Evolutionary conservation across 176 grass and related monocot genomes (phyloP), one percentile per base, ranked within the genome.

Genomic region (Carex myosuroides): DNA sequence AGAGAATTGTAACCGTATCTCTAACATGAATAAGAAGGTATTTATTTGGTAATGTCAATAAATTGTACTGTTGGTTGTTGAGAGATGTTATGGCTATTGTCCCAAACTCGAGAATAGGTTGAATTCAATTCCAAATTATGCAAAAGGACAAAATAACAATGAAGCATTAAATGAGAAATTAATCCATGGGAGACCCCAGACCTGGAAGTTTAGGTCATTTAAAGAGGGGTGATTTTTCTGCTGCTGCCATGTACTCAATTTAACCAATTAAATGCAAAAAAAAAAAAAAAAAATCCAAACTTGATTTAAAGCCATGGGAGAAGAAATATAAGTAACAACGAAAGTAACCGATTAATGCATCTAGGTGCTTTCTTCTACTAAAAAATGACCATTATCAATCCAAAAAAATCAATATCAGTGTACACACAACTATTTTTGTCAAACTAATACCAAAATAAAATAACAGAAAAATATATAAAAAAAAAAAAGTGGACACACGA

Each of bases 321-420:
- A 70, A 70, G 46, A 57, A 80, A 60, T 16, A 80, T 24, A 12
- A 62, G 35, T 41, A 80, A 60, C 54, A 60, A 80, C 76, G 30
- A 80, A 80, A 80, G 21, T 80, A 80, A 37, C 78, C 54, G 62
- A 80, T 80, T 80, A 62, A 80, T n/a, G 13, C 78, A 80, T n/a
- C 17, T 17, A 10, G 13, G 7, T 33, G 6, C 7, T 80, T 60
- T 39, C 56, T 80, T 33, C 53, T 30, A 54, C 3, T 80, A 8
- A 60, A 13, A 64, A 1, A 53, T 18, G 17, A 60, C 18, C 81
- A 68, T 17, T 78, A 56, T 77, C 73, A 7, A 78, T 5, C 73
- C 73, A 57, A 77, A 55, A 77, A 1, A 77, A 77, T 56, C 22
- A 26, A 77, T 17, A 60, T n/a, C 13, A 60, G 48, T 76, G 10